These are phyloP conservation scores for Diaporthe caulivora DNA, from an alignment of 2,329 filamentous ascomycete species.

Conservation along the genomic window DNA sequence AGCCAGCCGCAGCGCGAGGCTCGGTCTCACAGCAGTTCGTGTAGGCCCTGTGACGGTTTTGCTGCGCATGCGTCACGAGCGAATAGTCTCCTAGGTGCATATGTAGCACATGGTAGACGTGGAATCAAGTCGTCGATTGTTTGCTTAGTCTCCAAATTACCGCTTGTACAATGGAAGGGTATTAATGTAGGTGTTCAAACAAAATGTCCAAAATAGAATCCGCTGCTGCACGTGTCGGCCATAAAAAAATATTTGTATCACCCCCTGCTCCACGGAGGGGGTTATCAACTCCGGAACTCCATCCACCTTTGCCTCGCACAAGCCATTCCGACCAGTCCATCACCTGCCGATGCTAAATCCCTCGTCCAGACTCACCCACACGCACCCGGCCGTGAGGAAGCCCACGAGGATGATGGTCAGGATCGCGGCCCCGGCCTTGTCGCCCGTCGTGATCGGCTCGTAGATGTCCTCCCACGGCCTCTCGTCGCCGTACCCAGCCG, in stretches of 20 bases:
- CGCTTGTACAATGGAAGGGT: not conserved
- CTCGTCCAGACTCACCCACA: conserved; percentile 33
- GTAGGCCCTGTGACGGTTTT: not conserved
- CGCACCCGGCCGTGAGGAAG: conserved; percentile 30
- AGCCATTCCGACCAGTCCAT: not conserved
- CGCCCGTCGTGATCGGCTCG: conserved; percentile 46
- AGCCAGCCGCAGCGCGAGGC: not conserved
- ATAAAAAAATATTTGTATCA: not conserved
- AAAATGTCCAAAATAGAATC: not conserved
- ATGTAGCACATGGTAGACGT: not conserved
- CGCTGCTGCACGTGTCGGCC: conserved; percentile 4
- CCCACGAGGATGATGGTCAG: conserved; percentile 53
- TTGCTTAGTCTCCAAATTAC: not conserved
- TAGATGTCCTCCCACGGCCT: conserved; percentile 20
- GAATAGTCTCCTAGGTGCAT: not conserved
- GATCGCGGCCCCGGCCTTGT: conserved; percentile 56
- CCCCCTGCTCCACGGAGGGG: conserved; percentile 1
- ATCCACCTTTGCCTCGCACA: not conserved
- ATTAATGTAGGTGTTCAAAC: not conserved
- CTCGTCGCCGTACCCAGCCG: conserved; percentile 44
- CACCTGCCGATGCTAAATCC: conserved; percentile 9
- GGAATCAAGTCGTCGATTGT: not conserved
- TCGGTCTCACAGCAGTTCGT: not conserved
- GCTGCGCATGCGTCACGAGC: not conserved
- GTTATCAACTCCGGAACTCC: conserved; percentile 7